phyloP scores from a whole-genome alignment of 1,139 yeast species.

The Scheffersomyces quercinus region DNA sequence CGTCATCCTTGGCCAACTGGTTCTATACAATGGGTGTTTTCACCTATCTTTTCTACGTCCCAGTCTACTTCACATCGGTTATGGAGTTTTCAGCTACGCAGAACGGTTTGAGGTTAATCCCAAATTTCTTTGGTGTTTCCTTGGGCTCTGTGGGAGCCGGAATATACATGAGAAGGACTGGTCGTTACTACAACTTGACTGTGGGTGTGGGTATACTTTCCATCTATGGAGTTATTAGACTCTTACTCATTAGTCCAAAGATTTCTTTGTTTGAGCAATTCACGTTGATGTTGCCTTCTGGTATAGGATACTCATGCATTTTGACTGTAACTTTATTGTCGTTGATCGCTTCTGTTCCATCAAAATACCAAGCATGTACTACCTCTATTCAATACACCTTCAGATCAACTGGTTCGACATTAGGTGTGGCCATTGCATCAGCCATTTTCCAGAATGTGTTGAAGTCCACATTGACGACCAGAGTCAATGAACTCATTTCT shows the following conservation, averaged over 20 bases:
- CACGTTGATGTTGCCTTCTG: conserved; percentile 18
- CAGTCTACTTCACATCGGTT: conserved; percentile 63
- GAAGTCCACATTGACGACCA: conserved; percentile 10
- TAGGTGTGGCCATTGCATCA: conserved; percentile 23
- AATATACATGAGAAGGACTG: conserved; percentile 65
- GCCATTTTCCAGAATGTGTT: conserved; percentile 23
- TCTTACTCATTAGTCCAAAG: conserved; percentile 38
- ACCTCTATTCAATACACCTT: conserved; percentile 28
- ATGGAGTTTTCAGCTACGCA: conserved; percentile 55
- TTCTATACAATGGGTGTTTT: conserved; percentile 59
- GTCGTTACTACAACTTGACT: conserved; percentile 59
- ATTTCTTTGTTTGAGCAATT: conserved; percentile 35
- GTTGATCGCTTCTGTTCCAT: conserved; percentile 24
- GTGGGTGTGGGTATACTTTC: conserved; percentile 45
- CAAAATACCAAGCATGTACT: conserved; percentile 24
- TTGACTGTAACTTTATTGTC: conserved; percentile 25
- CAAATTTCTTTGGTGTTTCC: conserved; percentile 71
- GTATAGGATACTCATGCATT: conserved; percentile 22
- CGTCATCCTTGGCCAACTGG: conserved; percentile 69
- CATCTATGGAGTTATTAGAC: conserved; percentile 46
- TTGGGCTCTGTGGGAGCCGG: conserved; percentile 73
- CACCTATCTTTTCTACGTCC: conserved; percentile 60
- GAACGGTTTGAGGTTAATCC: conserved; percentile 62
- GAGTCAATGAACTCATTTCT: conserved; percentile 22
- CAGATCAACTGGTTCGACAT: conserved; percentile 26